Evolutionary conservation across 805 yeast species (phyloP).

Genomic region (Candida boidinii): DNA sequence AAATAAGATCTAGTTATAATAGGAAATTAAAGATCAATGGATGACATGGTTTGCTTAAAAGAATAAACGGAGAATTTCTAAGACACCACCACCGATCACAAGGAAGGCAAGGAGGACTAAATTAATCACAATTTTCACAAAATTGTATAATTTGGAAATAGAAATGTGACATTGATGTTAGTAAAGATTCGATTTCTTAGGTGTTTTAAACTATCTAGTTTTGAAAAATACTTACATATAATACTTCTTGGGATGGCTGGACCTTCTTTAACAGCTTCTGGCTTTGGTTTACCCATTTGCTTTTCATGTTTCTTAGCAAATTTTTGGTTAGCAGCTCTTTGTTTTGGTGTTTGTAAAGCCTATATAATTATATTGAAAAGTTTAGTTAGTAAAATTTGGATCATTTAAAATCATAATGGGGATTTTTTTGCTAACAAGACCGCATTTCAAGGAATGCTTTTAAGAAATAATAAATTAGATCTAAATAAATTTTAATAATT

Average conservation of each 20-base stretch:
- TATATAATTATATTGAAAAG: constrained; percentile 5
- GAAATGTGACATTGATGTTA: no score
- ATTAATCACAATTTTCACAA: neutral
- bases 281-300: constrained; percentile 67
- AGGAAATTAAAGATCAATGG: no score
- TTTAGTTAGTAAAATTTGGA: no score
- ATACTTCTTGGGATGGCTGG: constrained; percentile 57
- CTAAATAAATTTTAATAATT: no score
- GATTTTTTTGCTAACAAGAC: no score
- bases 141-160: neutral
- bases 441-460: no score
- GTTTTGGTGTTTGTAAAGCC: constrained; percentile 81
- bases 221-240: constrained; percentile 39
- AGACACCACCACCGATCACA: constrained; percentile 73
- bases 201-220: no score
- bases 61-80: constrained; percentile 54
- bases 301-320: constrained; percentile 67
- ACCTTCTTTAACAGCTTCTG: constrained; percentile 27
- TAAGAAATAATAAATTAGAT: no score
- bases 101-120: constrained; percentile 42
- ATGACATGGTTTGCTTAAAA: constrained; percentile 28
- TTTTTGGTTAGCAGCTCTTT: constrained; percentile 79
- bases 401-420: no score
- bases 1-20: no score
- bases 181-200: neutral